These are phyloP conservation scores for Urtica urens DNA, from an alignment of 306 rosid genomes.

Conservation along the genomic window DNA sequence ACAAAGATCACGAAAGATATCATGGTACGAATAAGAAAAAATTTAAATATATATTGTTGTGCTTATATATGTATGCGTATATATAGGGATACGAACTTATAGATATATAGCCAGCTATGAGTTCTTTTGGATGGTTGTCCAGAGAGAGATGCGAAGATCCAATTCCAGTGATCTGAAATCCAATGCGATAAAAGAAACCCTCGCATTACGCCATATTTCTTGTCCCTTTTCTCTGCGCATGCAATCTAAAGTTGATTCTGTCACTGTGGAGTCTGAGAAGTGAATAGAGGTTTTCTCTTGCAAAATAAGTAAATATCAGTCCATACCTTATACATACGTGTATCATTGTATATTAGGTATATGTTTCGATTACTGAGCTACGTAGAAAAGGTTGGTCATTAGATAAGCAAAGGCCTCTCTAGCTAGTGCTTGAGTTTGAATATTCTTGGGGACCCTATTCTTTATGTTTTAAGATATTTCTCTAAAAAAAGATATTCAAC, in stretches of 20 bases:
- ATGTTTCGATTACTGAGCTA: no score
- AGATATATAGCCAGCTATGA: slow-evolving; percentile 23
- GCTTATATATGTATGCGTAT: slow-evolving; percentile 7
- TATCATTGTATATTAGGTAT: no score
- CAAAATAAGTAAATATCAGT: no score
- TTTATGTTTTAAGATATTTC: no score
- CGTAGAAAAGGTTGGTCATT: no score
- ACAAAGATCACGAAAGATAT: slow-evolving; percentile 19
- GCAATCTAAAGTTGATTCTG: slow-evolving; percentile 10
- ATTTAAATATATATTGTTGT: slow-evolving; percentile 7
- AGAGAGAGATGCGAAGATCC: slow-evolving; percentile 23
- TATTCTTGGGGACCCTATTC: no score
- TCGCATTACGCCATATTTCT: slow-evolving; percentile 2
- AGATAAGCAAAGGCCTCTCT: no score
- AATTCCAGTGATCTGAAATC: slow-evolving; percentile 25
- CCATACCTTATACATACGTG: no score
- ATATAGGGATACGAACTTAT: neutral
- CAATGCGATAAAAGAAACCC: slow-evolving; percentile 5
- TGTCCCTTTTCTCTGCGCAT: slow-evolving; percentile 14
- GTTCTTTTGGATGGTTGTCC: slow-evolving; percentile 37
- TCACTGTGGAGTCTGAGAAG: no score
- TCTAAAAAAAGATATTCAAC: no score
- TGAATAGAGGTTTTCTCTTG: no score
- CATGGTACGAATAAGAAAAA: neutral
- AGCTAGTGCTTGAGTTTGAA: no score